Conservation (phyloP, 2,329 filamentous ascomycete genomes). For the Hymenoscyphus repandus region DNA sequence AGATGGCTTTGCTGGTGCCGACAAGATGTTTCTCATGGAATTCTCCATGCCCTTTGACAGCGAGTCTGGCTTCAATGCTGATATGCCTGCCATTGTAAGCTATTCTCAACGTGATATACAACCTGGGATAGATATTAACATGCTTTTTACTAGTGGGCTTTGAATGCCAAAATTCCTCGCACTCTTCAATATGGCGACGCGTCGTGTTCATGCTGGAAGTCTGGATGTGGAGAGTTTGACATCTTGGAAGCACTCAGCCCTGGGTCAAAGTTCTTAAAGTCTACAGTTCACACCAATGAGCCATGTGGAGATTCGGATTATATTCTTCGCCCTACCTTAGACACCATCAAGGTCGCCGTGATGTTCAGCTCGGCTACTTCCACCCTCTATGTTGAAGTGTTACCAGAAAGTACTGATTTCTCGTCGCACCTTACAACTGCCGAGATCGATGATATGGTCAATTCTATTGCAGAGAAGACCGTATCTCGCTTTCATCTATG, state of each 20-base stretch:
- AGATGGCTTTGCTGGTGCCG: slow-evolving; percentile 66
- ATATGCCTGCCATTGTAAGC: slow-evolving; percentile 60
- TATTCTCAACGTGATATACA: neutral
- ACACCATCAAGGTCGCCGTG: slow-evolving; percentile 58
- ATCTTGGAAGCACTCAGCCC: slow-evolving; percentile 65
- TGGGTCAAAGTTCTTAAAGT: slow-evolving; percentile 63
- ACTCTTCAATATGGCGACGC: slow-evolving; percentile 60
- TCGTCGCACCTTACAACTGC: slow-evolving; percentile 34
- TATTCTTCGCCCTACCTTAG: slow-evolving; percentile 58
- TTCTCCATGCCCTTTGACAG: slow-evolving; percentile 66
- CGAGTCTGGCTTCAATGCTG: slow-evolving; percentile 45
- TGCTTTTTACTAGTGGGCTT: slow-evolving; percentile 49
- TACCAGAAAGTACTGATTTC: slow-evolving; percentile 35
- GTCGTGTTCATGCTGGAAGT: slow-evolving; percentile 66
- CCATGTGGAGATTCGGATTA: slow-evolving; percentile 65
- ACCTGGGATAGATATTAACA: neutral
- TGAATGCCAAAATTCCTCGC: slow-evolving; percentile 68
- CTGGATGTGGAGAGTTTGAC: slow-evolving; percentile 70
- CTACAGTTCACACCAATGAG: slow-evolving; percentile 61
- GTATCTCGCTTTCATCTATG: slow-evolving; percentile 7
- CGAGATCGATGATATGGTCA: slow-evolving; percentile 22
- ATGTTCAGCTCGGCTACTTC: slow-evolving; percentile 50
- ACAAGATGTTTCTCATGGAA: slow-evolving; percentile 69
- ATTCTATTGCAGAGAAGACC: neutral
- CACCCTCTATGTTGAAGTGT: slow-evolving; percentile 48